These are phyloP conservation scores for Bremia lactucae DNA, from an alignment of 352 stramenopile genomes.

Conservation along the genomic window DNA sequence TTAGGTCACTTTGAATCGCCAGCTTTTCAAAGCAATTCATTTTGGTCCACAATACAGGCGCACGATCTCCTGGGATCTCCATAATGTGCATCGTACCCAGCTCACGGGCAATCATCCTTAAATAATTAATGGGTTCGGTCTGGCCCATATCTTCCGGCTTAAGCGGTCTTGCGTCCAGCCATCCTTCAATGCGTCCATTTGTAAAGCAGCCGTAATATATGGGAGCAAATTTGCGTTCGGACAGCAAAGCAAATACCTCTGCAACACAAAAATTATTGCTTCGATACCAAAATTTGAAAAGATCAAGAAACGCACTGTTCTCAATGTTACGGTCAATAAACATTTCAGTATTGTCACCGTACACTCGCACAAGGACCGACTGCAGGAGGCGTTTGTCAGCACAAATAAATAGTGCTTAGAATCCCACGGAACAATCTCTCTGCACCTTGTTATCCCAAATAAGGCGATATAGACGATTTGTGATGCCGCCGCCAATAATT, in stretches of 20 bases:
- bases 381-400: too few relatives aligned
- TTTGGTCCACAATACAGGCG: conserved; percentile 71
- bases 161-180: conserved; percentile 68
- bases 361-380: conserved; percentile 85
- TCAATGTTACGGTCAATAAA: conserved; percentile 89
- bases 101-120: conserved; percentile 80
- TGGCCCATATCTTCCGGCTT: conserved; percentile 84
- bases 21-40: conserved; percentile 74
- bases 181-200: conserved; percentile 90
- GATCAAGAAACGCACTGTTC: conserved; percentile 52
- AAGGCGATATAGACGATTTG: conserved; percentile 87
- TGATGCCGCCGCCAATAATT: conserved; percentile 87
- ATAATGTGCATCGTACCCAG: conserved; percentile 84
- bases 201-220: conserved; percentile 85
- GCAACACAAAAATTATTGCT: conserved; percentile 6
- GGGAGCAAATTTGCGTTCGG: conserved; percentile 74
- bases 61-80: conserved; percentile 50
- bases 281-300: not conserved
- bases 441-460: conserved; percentile 47
- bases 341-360: conserved; percentile 88
- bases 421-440: not conserved
- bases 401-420: not conserved
- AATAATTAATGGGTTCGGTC: conserved; percentile 63
- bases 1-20: conserved; percentile 45
- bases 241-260: conserved; percentile 82